phyloP scores from a whole-genome alignment of 768 basidiomycete species.

The Tremella fuciformis region DNA sequence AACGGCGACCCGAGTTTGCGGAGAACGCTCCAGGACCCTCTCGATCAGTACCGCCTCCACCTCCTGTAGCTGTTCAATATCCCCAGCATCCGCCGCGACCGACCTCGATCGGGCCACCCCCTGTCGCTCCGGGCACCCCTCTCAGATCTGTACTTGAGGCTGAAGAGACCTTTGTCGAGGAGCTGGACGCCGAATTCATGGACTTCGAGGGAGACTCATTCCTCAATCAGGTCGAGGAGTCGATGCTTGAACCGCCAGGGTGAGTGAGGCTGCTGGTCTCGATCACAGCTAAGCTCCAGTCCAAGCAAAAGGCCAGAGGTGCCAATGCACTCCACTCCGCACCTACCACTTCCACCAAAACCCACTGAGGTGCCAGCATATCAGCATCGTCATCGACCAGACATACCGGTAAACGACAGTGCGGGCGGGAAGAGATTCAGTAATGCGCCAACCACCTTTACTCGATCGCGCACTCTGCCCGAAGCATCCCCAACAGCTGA shows the following conservation, averaged over 20 bases:
- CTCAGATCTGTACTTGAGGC: conserved; percentile 28
- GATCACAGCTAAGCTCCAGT: conserved; percentile 3
- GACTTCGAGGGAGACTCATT: conserved; percentile 19
- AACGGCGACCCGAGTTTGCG: conserved; percentile 46
- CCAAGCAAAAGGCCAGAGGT: conserved; percentile 8
- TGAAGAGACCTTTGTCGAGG: conserved; percentile 31
- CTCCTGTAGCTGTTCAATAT: neutral
- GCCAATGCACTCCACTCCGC: neutral
- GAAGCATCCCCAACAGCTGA: neutral
- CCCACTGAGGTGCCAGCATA: conserved; percentile 13
- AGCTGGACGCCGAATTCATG: conserved; percentile 39
- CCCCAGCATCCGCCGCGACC: neutral
- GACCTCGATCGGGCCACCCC: neutral
- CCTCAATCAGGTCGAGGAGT: conserved; percentile 2
- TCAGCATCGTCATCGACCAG: conserved; percentile 42
- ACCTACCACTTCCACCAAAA: conserved; percentile 1
- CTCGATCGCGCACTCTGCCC: neutral
- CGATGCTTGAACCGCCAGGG: neutral
- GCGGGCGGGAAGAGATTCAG: conserved; percentile 5
- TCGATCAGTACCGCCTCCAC: neutral
- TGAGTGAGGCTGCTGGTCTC: neutral
- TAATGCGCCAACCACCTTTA: conserved; percentile 4
- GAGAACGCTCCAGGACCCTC: conserved; percentile 28
- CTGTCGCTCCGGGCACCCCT: conserved; percentile 27
- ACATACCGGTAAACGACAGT: conserved; percentile 4